Conservation (phyloP, 768 basidiomycete species). For the Leccinellum albellum region DNA sequence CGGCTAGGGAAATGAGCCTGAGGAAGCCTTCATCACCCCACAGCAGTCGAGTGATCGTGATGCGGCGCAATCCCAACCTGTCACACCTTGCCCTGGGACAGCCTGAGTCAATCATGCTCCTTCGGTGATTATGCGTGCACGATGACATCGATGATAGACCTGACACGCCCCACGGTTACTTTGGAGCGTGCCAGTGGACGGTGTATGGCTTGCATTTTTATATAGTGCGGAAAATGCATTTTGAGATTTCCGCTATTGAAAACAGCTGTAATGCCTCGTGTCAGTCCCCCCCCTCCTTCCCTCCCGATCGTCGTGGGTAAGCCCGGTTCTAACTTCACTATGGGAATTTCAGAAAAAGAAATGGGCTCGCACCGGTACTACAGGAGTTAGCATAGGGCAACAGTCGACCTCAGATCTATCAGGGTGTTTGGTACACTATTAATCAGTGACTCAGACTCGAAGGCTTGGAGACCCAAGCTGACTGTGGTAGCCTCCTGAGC, state of each 20-base stretch:
- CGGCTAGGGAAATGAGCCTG: conserved; percentile 16
- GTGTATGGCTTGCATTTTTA: not conserved
- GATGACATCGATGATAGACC: not conserved
- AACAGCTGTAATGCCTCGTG: too few relatives aligned
- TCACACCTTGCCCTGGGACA: conserved; percentile 5
- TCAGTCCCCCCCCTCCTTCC: too few relatives aligned
- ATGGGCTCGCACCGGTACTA: not conserved
- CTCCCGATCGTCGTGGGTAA: conserved; percentile 11
- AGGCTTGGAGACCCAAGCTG: not conserved
- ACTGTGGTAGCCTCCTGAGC: not conserved
- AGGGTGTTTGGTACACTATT: too few relatives aligned
- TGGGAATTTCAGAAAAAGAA: not conserved
- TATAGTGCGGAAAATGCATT: too few relatives aligned
- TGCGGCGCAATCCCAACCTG: conserved; percentile 3
- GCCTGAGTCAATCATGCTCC: conserved; percentile 16
- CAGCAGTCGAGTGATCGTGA: conserved; percentile 4
- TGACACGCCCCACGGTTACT: not conserved
- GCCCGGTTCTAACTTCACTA: not conserved
- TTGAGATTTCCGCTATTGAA: too few relatives aligned
- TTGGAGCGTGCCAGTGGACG: not conserved
- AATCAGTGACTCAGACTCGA: conserved; percentile 10
- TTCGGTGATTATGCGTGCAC: conserved; percentile 19
- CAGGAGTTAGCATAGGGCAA: too few relatives aligned
- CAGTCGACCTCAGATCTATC: too few relatives aligned
- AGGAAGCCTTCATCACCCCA: conserved; percentile 13